phyloP scores from a whole-genome alignment of 805 yeast species.

The Candida broadrunensis region DNA sequence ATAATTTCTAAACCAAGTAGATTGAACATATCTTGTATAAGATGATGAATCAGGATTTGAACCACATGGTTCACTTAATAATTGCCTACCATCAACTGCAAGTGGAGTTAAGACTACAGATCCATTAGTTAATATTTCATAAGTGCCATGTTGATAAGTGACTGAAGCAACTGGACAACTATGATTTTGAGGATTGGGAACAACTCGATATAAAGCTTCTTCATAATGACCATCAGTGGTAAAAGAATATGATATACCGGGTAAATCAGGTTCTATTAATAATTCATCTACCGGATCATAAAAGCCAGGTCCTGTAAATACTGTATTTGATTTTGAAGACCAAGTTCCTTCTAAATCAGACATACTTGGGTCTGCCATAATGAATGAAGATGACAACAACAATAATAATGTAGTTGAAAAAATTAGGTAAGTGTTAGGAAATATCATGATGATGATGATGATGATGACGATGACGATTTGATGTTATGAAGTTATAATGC shows the following conservation, averaged over 20 bases:
- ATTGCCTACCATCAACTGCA: constrained; percentile 87
- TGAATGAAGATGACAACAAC: constrained; percentile 7
- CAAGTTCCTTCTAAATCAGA: constrained; percentile 79
- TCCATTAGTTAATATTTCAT: constrained; percentile 61
- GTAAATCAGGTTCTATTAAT: constrained; percentile 90
- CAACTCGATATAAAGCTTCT: constrained; percentile 80
- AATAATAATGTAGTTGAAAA: neutral
- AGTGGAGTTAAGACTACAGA: constrained; percentile 69
- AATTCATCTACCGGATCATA: constrained; percentile 96
- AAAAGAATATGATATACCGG: constrained; percentile 91
- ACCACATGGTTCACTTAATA: constrained; percentile 84
- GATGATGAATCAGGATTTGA: constrained; percentile 37
- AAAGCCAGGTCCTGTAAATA: constrained; percentile 94
- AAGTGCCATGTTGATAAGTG: constrained; percentile 87
- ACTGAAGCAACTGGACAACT: constrained; percentile 80
- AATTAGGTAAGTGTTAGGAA: neutral
- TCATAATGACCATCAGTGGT: constrained; percentile 91
- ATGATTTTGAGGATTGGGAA: constrained; percentile 69
- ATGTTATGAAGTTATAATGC: too few species aligned
- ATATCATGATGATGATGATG: neutral
- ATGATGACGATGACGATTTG: too few species aligned
- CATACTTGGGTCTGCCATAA: constrained; percentile 33
- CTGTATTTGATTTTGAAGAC: constrained; percentile 91
- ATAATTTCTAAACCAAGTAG: constrained; percentile 56
- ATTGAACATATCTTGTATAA: constrained; percentile 72